Evolutionary conservation across 352 stramenopile species (phyloP), one percentile per base, ranked within the genome.

Genomic region (Phytophthora agathidicida): DNA sequence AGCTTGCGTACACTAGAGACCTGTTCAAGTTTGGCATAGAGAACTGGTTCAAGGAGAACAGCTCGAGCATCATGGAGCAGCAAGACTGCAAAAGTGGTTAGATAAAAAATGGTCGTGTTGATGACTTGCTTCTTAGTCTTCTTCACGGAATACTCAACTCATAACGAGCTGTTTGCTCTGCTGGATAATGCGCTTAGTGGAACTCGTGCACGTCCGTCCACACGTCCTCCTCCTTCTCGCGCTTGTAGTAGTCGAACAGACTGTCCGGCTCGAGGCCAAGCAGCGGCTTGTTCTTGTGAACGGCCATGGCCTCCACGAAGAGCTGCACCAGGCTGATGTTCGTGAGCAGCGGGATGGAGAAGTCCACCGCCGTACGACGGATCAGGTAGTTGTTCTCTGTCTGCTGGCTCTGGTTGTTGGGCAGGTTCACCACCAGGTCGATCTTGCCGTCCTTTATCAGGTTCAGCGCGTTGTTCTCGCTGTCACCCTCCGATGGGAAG

Each of bases 221-320:
- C 36, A 83, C 93, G 70, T 98, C 91, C 58, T 95, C 79, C 32
- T 75, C 73, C 55, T 83, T 89, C 73, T 99, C 96, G 44, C 79
- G 77, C 66, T 96, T 75, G 83, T 99, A 99, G 71, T 99, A 98
- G 65, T 99, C 96, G 68, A 99, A 99, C 39, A 99, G 80, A 62
- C 88, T 98, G 65, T 97, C 85, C 14, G 96, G 78, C 54, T 99
- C 89, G 19, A 99, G 76, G 11, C 94, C 96, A 48, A 97, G 78
- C 62, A 98, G 64, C 49, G 77, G 93, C 85, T 95, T 63, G 58
- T 97, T 85, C 71, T 98, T 94, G 84, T 98, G 87, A 60, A 97
- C 87, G 37, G 75, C 81, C 75, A 98, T 93, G n/a, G 90, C 69
- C 51, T 96, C 88, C 41, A 96, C 90, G 64, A 98, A 97, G 41